Base-by-base conservation (phyloP, 768 basidiomycete genomes). In the Obba rivulosa region DNA sequence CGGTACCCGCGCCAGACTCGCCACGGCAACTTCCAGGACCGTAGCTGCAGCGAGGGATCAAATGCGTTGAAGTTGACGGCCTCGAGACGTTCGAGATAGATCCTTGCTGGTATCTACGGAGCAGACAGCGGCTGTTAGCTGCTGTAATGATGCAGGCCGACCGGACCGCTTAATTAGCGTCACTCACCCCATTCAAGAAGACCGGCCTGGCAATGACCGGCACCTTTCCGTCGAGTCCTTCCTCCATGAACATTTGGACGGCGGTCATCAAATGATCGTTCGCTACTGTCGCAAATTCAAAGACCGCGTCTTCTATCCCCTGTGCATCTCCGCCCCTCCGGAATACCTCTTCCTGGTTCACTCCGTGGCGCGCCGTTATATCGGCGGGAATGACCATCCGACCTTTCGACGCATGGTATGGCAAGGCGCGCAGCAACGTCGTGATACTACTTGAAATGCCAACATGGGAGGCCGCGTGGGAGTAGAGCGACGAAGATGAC, bases 381-480 rank as follows among this genome's bases (percentile, higher is more conserved):
- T 91, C 89, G 21, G 85, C 82, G 10, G 90, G 91, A 31, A 93
- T 82, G 20, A 85, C 75, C 70, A 89, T 79, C 51, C 76, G 73
- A 35, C 87, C 79, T 40, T 80, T 76, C 41, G 77, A 78, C 13
- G 80, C 83, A 61, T 92, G 89, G 58, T 78, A 91, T 9, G 89
- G 85, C 25, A 92, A 69, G 5, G 80, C 84, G 37, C 90, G 81
- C 45, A 93, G 72, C 48, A 91, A 75, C 11, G 82, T 88, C 5
- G 76, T 60, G 40, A 89, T 69, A 24, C 81, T 85, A 58, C 85
- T 82, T 3, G 91, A 83, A 3, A 79, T 68, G 9, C 91, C 91
- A 14, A 92, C 70, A 62, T 92, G 91, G 7, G 87, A 92, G 2
- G 83, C 86, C 2, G 85, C 86, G 65, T 91, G 89, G 5, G 84